phyloP scores from a whole-genome alignment of 2,329 filamentous ascomycete genomes.

The Rhexocercosporidium sp. region DNA sequence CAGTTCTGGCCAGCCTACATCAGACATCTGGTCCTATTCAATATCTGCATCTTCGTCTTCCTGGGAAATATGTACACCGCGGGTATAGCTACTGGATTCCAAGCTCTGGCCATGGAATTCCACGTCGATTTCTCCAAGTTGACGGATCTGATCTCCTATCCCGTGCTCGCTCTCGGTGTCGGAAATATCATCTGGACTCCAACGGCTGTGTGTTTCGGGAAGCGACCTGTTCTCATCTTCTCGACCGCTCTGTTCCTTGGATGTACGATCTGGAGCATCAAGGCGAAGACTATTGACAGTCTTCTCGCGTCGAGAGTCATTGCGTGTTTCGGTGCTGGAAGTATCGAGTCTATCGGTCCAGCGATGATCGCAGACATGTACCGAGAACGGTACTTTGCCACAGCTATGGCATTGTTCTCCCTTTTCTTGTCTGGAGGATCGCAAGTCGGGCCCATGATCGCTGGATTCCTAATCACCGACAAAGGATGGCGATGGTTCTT shows the following conservation, averaged over 20 bases:
- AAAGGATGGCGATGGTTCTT: conserved; percentile 48
- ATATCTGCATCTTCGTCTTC: conserved; percentile 31
- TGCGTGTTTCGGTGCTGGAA: conserved; percentile 39
- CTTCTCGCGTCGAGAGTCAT: conserved; percentile 43
- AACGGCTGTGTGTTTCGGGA: conserved; percentile 41
- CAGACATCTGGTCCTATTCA: conserved; percentile 26
- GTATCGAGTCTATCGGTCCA: conserved; percentile 43
- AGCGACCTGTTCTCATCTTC: conserved; percentile 43
- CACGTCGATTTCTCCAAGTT: conserved; percentile 23
- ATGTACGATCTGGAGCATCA: conserved; percentile 42
- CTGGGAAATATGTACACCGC: conserved; percentile 26
- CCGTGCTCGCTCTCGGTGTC: conserved; percentile 32
- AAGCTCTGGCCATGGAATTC: conserved; percentile 28
- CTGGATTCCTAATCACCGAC: conserved; percentile 42
- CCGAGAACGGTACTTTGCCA: conserved; percentile 31
- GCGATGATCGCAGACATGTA: conserved; percentile 40
- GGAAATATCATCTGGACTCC: conserved; percentile 31
- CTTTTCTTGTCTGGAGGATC: conserved; percentile 43
- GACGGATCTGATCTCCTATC: conserved; percentile 29
- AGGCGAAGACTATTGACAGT: conserved; percentile 41
- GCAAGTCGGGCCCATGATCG: conserved; percentile 44
- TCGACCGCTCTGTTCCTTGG: conserved; percentile 42
- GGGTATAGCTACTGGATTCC: conserved; percentile 30
- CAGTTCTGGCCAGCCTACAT: conserved; percentile 34
- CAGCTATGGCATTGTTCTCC: conserved; percentile 44